Conservation (phyloP, 2,329 filamentous ascomycete genomes). For the Xylariaceae sp. region DNA sequence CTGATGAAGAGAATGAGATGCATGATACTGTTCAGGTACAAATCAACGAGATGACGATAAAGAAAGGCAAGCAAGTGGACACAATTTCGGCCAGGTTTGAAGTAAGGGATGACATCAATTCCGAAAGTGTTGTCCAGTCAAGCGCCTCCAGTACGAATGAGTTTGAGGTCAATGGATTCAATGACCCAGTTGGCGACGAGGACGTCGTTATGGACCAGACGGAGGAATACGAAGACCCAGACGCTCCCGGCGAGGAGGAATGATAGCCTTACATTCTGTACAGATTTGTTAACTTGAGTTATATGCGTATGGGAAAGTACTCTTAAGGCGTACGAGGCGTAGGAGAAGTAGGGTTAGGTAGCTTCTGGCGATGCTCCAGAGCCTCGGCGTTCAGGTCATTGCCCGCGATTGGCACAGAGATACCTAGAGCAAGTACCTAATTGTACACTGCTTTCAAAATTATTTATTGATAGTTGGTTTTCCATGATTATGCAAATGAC, state of each 20-base stretch:
- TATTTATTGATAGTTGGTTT: neutral
- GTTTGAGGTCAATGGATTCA: slow-evolving; percentile 14
- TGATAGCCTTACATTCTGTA: slow-evolving; percentile 7
- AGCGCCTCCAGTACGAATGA: slow-evolving; percentile 17
- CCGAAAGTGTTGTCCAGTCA: slow-evolving; percentile 9
- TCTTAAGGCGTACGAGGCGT: slow-evolving; percentile 9
- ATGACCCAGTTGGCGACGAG: slow-evolving; percentile 16
- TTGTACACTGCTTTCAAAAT: neutral
- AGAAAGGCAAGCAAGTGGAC: slow-evolving; percentile 38
- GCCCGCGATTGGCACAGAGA: slow-evolving; percentile 14
- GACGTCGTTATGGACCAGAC: slow-evolving; percentile 18
- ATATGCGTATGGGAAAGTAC: slow-evolving; percentile 2
- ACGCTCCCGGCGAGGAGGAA: slow-evolving; percentile 23
- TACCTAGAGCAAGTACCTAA: slow-evolving; percentile 18
- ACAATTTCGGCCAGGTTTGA: slow-evolving; percentile 33
- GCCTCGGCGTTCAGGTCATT: slow-evolving; percentile 24
- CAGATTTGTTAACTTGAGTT: slow-evolving; percentile 14
- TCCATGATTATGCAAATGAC: too few relatives aligned
- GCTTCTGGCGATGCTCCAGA: slow-evolving; percentile 7
- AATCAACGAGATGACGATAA: slow-evolving; percentile 43
- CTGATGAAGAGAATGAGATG: slow-evolving; percentile 35
- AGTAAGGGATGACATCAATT: slow-evolving; percentile 9
- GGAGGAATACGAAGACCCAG: slow-evolving; percentile 21
- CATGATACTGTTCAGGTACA: slow-evolving; percentile 46
- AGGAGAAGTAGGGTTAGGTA: slow-evolving; percentile 1